Base-by-base conservation (phyloP, 225 moss, liverwort and hornwort species). In the Polytrichum commune region DNA sequence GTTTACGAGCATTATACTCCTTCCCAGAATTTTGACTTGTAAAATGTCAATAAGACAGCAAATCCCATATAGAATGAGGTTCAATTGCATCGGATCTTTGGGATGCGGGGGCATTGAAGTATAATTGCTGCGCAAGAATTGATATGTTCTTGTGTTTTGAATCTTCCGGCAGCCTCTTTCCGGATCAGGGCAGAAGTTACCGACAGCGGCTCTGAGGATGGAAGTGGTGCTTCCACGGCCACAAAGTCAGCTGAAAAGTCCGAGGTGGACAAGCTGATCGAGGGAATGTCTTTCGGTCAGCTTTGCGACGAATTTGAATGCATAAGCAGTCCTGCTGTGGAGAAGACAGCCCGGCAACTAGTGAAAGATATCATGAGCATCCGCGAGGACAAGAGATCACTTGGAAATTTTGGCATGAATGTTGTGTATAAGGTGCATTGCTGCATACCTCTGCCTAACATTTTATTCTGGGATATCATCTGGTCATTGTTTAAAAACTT, bases 231-330 rank as follows among this genome's bases (percentile, higher is more conserved):
- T 54, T 77, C 85, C 32, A 86, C 86, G 27, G 80, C 84, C 23
- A 83, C 83, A 23, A 79, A 80, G 56, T 63, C 79, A 58, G 76
- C 66, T 16, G 90, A 86, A 69, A 84, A 76, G 63, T 82, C 88
- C 18, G 92, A 89, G 76, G 92, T 90, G 29, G 97, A 98, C 76
- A 76, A 26, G 32, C 77, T 98, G 57, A 88, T 98, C 1, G 97
- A 92, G 55, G 92, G 94, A 62, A 69, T 98, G 75, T 91, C 82
- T 20, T 94, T 98, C 67, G 80, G 81, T 65, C 94, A 98, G 80
- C 86, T 98, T 0, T 98, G 97, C 75, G 80, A 94, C 55, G 94
- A 98, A 70, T 98, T 98, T 66, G 88, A 98, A 70, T 98, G 97
- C 79, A 82, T 92, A 68, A 94, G 94, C 78, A 98, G 97, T 81